Conservation (phyloP, 805 yeast genomes). For the Candida silvatica region DNA sequence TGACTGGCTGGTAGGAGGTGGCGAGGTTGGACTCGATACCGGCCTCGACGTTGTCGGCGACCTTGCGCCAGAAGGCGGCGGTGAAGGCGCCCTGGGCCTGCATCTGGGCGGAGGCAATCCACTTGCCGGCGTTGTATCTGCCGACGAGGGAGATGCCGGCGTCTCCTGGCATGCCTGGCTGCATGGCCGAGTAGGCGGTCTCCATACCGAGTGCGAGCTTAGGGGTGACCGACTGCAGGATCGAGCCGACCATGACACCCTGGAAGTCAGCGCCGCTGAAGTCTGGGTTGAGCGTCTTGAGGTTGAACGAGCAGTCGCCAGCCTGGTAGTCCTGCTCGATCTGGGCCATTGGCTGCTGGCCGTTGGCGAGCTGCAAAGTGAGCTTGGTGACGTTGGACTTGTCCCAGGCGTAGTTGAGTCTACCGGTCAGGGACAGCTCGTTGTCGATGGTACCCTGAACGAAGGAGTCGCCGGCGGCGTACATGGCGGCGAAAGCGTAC, state of each 20-base stretch:
- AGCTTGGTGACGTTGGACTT: conserved; percentile 70
- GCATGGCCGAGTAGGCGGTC: conserved; percentile 76
- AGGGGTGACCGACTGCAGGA: conserved; percentile 83
- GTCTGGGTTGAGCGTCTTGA: conserved; percentile 88
- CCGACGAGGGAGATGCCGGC: conserved; percentile 85
- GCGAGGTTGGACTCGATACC: conserved; percentile 83
- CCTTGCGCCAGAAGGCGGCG: conserved; percentile 91
- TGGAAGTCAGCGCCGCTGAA: conserved; percentile 65
- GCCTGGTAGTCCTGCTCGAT: conserved; percentile 95
- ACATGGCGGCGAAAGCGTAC: conserved; percentile 84
- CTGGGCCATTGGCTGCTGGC: conserved; percentile 91
- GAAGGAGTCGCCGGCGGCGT: conserved; percentile 77
- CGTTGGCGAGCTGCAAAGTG: conserved; percentile 79
- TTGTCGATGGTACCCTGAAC: conserved; percentile 90
- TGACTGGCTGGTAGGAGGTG: conserved; percentile 71
- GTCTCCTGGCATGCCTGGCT: conserved; percentile 70
- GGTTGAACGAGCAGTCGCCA: conserved; percentile 76
- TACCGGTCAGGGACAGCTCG: conserved; percentile 77
- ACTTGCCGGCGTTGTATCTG: conserved; percentile 79
- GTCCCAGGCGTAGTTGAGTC: conserved; percentile 88
- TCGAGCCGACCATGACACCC: conserved; percentile 89
- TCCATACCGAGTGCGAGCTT: conserved; percentile 85
- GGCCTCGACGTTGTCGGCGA: conserved; percentile 89
- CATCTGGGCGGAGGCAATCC: conserved; percentile 91
- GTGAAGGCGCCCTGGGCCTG: conserved; percentile 87